These are phyloP conservation scores for Penicillium occitanis DNA, from an alignment of 2,329 filamentous ascomycete species.

Conservation along the genomic window DNA sequence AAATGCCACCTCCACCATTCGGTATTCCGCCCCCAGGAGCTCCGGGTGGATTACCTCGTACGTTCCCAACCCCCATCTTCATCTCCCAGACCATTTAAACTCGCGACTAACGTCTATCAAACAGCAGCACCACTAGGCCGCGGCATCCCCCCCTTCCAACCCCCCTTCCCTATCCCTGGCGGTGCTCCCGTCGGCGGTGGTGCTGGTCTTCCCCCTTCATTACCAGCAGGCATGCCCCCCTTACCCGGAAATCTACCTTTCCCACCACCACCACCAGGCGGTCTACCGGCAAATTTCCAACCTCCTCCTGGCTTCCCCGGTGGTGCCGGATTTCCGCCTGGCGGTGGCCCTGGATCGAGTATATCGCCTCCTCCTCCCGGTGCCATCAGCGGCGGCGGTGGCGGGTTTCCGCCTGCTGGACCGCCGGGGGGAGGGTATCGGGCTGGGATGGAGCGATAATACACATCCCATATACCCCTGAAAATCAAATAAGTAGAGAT, in stretches of 20 bases:
- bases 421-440: constrained; percentile 5
- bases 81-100: background rate
- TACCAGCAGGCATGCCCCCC: constrained; percentile 26
- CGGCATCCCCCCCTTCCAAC: constrained; percentile 45
- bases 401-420: background rate
- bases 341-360: constrained; percentile 22
- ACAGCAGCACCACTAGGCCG: constrained; percentile 54
- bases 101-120: background rate
- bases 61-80: constrained; percentile 31
- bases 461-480: too few relatives aligned
- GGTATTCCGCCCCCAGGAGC: constrained; percentile 49
- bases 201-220: constrained; percentile 8
- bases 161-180: constrained; percentile 53
- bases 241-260: constrained; percentile 35
- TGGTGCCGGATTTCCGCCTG: constrained; percentile 36
- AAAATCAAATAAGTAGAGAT: too few relatives aligned
- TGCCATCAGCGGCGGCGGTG: background rate
- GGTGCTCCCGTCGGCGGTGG: background rate
- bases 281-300: constrained; percentile 45
- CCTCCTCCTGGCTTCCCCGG: constrained; percentile 37
- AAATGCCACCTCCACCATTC: constrained; percentile 60
- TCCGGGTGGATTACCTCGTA: constrained; percentile 53
- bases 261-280: constrained; percentile 44
- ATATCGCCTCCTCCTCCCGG: constrained; percentile 4
- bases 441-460: too few relatives aligned